Evolutionary conservation across 2,329 filamentous ascomycete species (phyloP).

Genomic region (Alternaria arborescens): DNA sequence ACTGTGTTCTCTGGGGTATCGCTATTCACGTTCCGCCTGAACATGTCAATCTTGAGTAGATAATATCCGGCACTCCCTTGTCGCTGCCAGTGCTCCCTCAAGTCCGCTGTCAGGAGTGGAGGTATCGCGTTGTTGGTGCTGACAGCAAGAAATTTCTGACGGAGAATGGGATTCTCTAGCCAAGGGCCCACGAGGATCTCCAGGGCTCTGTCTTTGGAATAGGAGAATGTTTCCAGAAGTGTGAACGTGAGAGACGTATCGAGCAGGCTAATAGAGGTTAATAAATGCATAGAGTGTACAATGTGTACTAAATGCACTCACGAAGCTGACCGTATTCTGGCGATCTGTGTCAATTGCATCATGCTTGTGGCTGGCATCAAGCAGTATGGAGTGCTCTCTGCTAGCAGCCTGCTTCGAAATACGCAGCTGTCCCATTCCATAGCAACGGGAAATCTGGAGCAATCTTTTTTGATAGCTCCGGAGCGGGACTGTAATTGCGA

Average conservation of each 20-base stretch:
- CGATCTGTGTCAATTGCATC: not conserved
- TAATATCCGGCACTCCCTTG: not conserved
- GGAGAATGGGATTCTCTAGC: not conserved
- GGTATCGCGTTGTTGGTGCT: not conserved
- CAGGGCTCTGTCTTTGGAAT: conserved; percentile 5
- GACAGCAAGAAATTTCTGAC: not conserved
- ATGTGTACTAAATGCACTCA: not conserved
- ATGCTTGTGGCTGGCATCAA: conserved; percentile 7
- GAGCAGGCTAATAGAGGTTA: not conserved
- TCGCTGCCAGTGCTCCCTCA: not conserved
- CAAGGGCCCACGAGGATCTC: conserved; percentile 8
- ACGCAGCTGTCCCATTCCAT: conserved; percentile 5
- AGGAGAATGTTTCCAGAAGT: conserved; percentile 3
- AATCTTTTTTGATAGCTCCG: not conserved
- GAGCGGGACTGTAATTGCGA: conserved; percentile 13
- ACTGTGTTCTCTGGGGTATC: not conserved
- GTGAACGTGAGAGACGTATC: conserved; percentile 3
- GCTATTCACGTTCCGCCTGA: not conserved
- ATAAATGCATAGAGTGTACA: not conserved
- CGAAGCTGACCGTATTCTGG: not conserved
- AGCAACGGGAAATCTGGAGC: conserved; percentile 6
- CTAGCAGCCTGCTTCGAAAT: not conserved
- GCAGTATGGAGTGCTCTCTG: conserved; percentile 4
- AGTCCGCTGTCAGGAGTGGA: not conserved
- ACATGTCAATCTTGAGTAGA: not conserved